Evolutionary conservation across 805 yeast species (phyloP).

Genomic region (Metschnikowia henanensis): DNA sequence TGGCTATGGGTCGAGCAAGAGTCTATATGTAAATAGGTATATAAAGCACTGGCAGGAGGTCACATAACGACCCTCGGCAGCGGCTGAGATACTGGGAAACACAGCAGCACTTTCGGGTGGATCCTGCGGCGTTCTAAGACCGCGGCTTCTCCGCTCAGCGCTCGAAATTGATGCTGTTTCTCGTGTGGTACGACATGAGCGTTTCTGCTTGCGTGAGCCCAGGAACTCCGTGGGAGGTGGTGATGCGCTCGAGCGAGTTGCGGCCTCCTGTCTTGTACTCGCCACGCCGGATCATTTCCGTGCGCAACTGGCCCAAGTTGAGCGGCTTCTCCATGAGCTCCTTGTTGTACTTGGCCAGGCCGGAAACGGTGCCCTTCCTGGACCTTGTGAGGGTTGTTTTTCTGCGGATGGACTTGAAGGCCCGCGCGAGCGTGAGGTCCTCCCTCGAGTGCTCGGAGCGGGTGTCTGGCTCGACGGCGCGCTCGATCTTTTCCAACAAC

Average conservation of each 20-base stretch:
- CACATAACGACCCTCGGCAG: too few species aligned
- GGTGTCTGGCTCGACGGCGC: slow-evolving; percentile 21
- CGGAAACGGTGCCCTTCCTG: slow-evolving; percentile 23
- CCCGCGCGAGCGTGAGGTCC: slow-evolving; percentile 16
- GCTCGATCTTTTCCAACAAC: slow-evolving; percentile 34
- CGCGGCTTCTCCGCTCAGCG: too few species aligned
- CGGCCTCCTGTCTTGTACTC: slow-evolving; percentile 33
- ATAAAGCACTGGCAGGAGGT: neutral
- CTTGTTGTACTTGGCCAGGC: slow-evolving; percentile 20
- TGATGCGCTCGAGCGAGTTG: slow-evolving; percentile 39
- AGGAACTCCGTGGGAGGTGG: slow-evolving; percentile 48
- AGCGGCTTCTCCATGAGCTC: slow-evolving; percentile 33
- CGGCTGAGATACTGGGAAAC: too few species aligned
- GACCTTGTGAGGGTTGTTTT: slow-evolving; percentile 29
- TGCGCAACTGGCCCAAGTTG: slow-evolving; percentile 33
- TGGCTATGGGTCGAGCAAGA: neutral
- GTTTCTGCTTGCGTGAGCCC: slow-evolving; percentile 52
- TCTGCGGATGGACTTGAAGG: slow-evolving; percentile 38
- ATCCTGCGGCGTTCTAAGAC: too few species aligned
- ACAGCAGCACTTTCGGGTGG: too few species aligned
- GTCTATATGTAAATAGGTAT: neutral
- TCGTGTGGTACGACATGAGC: slow-evolving; percentile 42
- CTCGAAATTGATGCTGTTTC: slow-evolving; percentile 38
- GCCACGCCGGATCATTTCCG: slow-evolving; percentile 39
- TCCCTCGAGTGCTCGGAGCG: slow-evolving; percentile 9